These are phyloP conservation scores for Coemansia sp. DNA, from an alignment of 192 early-diverging fungal species.

Conservation along the genomic window DNA sequence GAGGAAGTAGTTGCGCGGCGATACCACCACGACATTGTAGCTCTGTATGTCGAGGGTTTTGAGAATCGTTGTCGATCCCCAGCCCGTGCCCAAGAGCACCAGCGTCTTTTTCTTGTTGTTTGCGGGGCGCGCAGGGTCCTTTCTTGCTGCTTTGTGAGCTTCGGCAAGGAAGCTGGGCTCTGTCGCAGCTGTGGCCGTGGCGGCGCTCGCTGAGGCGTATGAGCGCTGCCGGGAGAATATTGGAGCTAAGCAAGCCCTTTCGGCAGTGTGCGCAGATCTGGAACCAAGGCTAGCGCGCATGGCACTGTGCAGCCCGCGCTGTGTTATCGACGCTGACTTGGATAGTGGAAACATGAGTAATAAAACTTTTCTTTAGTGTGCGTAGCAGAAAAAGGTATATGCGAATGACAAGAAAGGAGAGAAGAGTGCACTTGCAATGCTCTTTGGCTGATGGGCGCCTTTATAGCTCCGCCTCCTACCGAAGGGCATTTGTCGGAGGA, in stretches of 20 bases:
- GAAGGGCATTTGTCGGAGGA: neutral
- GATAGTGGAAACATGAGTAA: neutral
- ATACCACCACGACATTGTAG: conserved; percentile 78
- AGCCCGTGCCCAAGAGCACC: conserved; percentile 57
- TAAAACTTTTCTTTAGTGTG: too few species aligned
- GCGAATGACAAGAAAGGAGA: neutral
- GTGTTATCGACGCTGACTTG: neutral
- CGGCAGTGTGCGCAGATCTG: neutral
- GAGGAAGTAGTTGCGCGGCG: conserved; percentile 85
- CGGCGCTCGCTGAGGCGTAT: neutral
- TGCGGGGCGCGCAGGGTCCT: neutral
- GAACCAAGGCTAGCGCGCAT: neutral
- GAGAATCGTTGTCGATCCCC: conserved; percentile 73
- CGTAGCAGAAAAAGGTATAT: neutral
- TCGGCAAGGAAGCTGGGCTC: neutral
- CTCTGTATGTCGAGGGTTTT: conserved; percentile 66
- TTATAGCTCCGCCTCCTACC: neutral
- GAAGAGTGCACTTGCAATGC: neutral
- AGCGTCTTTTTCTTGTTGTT: conserved; percentile 37
- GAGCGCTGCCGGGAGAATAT: neutral
- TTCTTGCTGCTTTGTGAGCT: neutral
- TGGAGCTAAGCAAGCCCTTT: neutral
- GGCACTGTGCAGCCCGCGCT: neutral
- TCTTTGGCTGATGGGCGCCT: neutral
- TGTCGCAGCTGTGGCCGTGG: neutral